Evolutionary conservation across 805 yeast species (phyloP), one percentile per base, ranked within the genome.

Genomic region (Brettanomyces nanus): DNA sequence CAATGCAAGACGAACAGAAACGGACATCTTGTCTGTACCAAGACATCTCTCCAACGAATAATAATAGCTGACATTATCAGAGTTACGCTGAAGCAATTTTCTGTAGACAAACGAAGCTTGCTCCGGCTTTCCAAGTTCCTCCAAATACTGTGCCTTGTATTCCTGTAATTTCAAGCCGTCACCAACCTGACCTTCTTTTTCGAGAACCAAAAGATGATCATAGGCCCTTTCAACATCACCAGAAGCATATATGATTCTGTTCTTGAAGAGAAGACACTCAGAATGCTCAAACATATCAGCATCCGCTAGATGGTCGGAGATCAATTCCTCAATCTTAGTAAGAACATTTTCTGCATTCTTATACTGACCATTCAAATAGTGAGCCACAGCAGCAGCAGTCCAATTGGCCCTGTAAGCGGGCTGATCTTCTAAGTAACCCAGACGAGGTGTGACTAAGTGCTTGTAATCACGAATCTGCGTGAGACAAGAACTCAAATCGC

Each of bases 351-450:
- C 79, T 5, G 95, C 90, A 19, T 74, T 75, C 27, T 64, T 66
- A 51, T 68, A 72, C 51, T 87, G 85, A 19, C 73, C 71, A 55
- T 74, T 75, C 54, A 89, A 66, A 57, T 84, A 85, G 54, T 82
- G 85, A 1, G 97, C 95, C 31, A 86, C 69, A 1, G 95, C 95
- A 36, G 83, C 68, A 0, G 81, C 80, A 1, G 95, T 83, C 95
- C 96, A 89, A 54, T 85, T 84, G 44, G 90, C 87, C 46, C 96
- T 73, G 55, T 76, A 84, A 0, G 95, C 95, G 9, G 92, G 77
- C 48, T 73, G 80, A 19, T 73, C 70, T 49, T 81, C 84, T 58
- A 92, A 69, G 50, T 77, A 78, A 28, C 69, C 67, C 42, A 74
- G 76, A 49, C 97, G 73, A 2, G 90, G 72, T 9, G 63, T 72